Percentiles rank a stretch among this genome's conserved stretches.
phyloP scores from a whole-genome alignment of 768 basidiomycete genomes.

The Leccinum obscurum region DNA sequence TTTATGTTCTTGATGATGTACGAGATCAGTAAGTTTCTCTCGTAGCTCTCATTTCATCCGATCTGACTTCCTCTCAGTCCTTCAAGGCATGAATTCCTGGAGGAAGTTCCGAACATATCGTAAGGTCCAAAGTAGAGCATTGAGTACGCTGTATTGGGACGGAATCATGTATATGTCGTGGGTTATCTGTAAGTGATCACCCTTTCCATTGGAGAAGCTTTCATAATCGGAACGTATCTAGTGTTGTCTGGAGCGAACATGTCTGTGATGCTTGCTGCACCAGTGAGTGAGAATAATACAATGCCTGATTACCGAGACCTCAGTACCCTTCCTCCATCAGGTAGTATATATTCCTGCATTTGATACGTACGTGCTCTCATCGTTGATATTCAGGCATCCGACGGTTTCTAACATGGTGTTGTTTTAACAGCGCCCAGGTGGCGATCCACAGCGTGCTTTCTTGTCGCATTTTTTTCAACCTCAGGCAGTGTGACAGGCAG shows the following conservation, averaged over 20 bases:
- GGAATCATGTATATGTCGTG: slow-evolving; percentile 29
- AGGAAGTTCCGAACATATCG: slow-evolving; percentile 26
- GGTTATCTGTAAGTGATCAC: slow-evolving; percentile 17
- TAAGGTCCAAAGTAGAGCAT: slow-evolving; percentile 9
- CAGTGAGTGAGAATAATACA: slow-evolving; percentile 13
- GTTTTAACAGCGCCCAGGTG: slow-evolving; percentile 26
- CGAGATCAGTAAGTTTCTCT: slow-evolving; percentile 22
- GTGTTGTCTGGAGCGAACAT: slow-evolving; percentile 19
- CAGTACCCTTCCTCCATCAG: slow-evolving; percentile 2
- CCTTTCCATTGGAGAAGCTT: neutral
- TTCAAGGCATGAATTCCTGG: slow-evolving; percentile 28
- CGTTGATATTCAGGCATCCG: neutral
- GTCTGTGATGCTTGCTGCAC: slow-evolving; percentile 18
- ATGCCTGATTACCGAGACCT: neutral
- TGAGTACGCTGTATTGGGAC: slow-evolving; percentile 29
- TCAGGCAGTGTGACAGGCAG: slow-evolving; percentile 19
- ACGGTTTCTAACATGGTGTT: slow-evolving; percentile 3
- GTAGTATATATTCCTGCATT: slow-evolving; percentile 14
- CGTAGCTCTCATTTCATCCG: neutral
- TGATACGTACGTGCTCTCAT: slow-evolving; percentile 23
- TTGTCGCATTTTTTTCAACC: slow-evolving; percentile 4
- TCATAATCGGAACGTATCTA: slow-evolving; percentile 5
- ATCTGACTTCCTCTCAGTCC: slow-evolving; percentile 15
- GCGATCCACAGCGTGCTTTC: slow-evolving; percentile 28
- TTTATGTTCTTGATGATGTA: slow-evolving; percentile 21